Percentiles rank a stretch among this genome's conserved stretches.
phyloP scores from a whole-genome alignment of 805 yeast genomes.

The Metschnikowia shivogae region DNA sequence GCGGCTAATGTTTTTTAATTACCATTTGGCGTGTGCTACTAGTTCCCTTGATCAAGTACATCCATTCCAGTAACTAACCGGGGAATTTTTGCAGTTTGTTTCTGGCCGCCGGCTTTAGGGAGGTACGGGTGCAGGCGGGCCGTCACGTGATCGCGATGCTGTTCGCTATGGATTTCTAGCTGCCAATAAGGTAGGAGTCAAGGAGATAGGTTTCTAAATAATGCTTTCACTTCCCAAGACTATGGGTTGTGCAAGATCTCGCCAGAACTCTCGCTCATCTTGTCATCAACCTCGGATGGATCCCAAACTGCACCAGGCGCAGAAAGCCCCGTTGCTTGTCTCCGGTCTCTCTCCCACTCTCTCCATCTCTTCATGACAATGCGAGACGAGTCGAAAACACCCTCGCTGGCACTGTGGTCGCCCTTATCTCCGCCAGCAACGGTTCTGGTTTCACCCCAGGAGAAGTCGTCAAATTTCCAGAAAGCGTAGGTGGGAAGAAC shows the following conservation, averaged over 20 bases:
- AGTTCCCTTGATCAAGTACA: too few relatives aligned
- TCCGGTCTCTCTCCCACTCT: constrained; percentile 76
- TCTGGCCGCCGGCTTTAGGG: too few relatives aligned
- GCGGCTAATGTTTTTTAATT: too few relatives aligned
- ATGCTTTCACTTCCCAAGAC: neutral
- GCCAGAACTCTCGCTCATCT: constrained; percentile 1
- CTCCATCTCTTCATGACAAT: constrained; percentile 93
- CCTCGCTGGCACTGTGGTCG: constrained; percentile 65
- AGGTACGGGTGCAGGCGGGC: too few relatives aligned
- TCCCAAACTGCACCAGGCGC: constrained; percentile 45
- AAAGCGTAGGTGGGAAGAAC: constrained; percentile 80
- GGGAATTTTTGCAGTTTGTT: too few relatives aligned
- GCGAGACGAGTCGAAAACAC: constrained; percentile 86
- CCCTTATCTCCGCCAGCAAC: constrained; percentile 64
- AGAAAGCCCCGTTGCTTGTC: constrained; percentile 27
- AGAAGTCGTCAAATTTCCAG: constrained; percentile 95
- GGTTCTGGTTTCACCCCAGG: constrained; percentile 95
- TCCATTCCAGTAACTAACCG: too few relatives aligned
- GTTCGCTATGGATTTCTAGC: too few relatives aligned
- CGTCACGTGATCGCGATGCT: too few relatives aligned
- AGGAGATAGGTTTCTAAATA: too few relatives aligned
- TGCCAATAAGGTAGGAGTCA: too few relatives aligned
- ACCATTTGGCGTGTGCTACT: too few relatives aligned
- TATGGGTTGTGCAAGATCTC: constrained; percentile 1
- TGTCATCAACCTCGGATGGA: constrained; percentile 27